phyloP scores from a whole-genome alignment of 1,284 basidiomycete species.

The Apiotrichum veenhuisii region DNA sequence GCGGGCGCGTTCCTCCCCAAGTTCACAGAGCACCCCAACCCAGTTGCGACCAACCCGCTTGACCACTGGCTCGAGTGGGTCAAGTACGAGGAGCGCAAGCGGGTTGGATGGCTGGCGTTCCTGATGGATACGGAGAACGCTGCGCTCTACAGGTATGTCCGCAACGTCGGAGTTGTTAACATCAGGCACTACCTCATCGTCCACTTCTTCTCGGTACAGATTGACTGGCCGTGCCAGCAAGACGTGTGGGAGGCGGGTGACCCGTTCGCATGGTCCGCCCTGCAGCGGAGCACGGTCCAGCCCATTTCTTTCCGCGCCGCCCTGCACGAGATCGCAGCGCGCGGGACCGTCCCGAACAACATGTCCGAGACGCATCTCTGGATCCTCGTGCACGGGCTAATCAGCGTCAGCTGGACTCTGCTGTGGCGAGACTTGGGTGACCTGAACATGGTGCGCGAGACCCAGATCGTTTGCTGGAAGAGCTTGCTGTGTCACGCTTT shows the following conservation, averaged over 20 bases:
- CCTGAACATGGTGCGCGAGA: conserved; percentile 24
- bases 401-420: conserved; percentile 25
- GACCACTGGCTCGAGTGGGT: conserved; percentile 29
- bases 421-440: conserved; percentile 31
- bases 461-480: too few species aligned
- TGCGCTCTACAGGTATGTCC: too few species aligned
- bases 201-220: conserved; percentile 7
- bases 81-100: conserved; percentile 23
- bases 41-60: conserved; percentile 1
- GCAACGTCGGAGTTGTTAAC: too few species aligned
- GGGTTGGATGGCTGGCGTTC: conserved; percentile 29
- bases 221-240: conserved; percentile 7
- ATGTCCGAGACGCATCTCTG: conserved; percentile 18
- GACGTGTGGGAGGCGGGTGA: conserved; percentile 17
- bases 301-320: conserved; percentile 10
- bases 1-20: too few species aligned
- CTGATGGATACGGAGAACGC: conserved; percentile 32
- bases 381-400: conserved; percentile 26
- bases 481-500: too few species aligned
- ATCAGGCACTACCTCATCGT: conserved; percentile 7
- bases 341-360: conserved; percentile 12
- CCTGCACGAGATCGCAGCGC: conserved; percentile 22
- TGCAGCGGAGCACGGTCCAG: too few species aligned
- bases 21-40: conserved; percentile 5
- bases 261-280: background rate